Conservation (phyloP, 768 basidiomycete species). For the Podaxis sp. region DNA sequence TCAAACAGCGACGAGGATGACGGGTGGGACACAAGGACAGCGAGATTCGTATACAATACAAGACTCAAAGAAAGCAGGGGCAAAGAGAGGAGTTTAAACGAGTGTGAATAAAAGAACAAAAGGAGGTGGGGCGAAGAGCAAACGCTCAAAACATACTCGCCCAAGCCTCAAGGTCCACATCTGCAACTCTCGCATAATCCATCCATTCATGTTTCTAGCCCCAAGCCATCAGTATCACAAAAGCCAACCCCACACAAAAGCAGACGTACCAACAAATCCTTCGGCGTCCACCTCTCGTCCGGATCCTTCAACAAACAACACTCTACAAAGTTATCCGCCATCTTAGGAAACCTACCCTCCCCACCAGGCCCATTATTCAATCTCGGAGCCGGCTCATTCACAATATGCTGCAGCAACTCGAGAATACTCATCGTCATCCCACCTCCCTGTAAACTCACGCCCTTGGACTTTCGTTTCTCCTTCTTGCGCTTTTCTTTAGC, state of each 20-base stretch:
- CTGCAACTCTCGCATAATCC: slow-evolving; percentile 53
- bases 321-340: slow-evolving; percentile 85
- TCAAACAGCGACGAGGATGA: no score
- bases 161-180: slow-evolving; percentile 77
- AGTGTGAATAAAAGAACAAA: neutral
- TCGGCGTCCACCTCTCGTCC: slow-evolving; percentile 77
- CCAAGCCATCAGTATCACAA: neutral
- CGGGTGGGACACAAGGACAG: neutral
- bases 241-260: neutral
- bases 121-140: neutral
- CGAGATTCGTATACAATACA: neutral
- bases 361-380: slow-evolving; percentile 47
- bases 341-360: slow-evolving; percentile 63
- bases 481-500: slow-evolving; percentile 42
- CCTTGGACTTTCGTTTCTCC: slow-evolving; percentile 85
- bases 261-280: slow-evolving; percentile 73
- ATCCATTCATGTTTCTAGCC: slow-evolving; percentile 77
- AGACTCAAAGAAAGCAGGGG: neutral
- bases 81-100: neutral
- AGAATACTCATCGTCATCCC: slow-evolving; percentile 98
- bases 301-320: slow-evolving; percentile 92
- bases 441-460: slow-evolving; percentile 90
- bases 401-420: slow-evolving; percentile 95
- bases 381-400: slow-evolving; percentile 95
- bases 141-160: slow-evolving; percentile 61